Base-by-base conservation (phyloP, 345 rosid genomes). In the Garcia nutans region DNA sequence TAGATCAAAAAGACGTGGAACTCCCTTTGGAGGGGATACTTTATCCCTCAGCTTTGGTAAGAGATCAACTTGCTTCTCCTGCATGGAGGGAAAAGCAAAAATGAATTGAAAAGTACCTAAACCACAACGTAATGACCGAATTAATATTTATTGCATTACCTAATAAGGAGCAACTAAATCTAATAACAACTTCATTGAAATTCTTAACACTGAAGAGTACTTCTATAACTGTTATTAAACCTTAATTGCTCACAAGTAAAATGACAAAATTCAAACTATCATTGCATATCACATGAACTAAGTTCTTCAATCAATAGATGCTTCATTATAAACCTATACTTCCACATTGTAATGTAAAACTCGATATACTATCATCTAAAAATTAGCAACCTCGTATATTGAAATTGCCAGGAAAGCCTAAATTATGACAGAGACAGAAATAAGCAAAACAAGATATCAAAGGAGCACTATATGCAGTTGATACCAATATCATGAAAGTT, bases 401-500 rank as follows among this genome's bases (percentile, higher is more conserved):
- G 41, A 68, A 47, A 22, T 49, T 6, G 20, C 52, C 65, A 62
- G 47, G 45, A 49, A 23, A 26, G 5, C 41, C 68, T 33, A 45
- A 58, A 42, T 26, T 42, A 15, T 44, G 8, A 22, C 15, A 42
- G 19, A 72, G 37, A 44, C 56, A 8, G 33, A 12, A 62, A 13
- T 3, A 10, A 60, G 44, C 17, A 67, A 61, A 61, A 61, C 19
- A 17, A 50, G 20, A 50, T 70, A 50, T 8, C 26, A 54, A 52
- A 26, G 26, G 17, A 45, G 19, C 16, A 49, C 37, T 4, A 76
- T 31, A 54, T 56, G 64, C 23, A 65, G 20, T 44, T 22, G 63
- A 75, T 93, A 96, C 99, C 99, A 96, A 78, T 87, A 93, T 93
- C 96, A 96, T 90, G 87, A 93, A 96, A 61, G 99, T 93, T 28